Evolutionary conservation across 495 filamentous ascomycete genomes (phyloP), one percentile per base, ranked within the genome.

Genomic region (Aspergillus nanangensis): DNA sequence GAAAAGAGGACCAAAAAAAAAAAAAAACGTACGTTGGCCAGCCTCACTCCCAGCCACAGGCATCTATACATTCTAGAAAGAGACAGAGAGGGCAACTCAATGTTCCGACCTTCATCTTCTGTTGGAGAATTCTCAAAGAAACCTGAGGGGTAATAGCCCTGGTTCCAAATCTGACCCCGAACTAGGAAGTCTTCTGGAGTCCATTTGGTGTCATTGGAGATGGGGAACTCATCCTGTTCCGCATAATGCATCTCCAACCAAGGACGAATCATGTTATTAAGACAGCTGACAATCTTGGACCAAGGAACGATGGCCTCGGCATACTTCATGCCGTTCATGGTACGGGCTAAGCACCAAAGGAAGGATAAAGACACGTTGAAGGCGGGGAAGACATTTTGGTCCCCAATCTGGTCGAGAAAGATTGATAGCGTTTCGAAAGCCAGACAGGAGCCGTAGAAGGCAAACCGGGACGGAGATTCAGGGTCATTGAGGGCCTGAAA

Each of bases 131-230:
- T 75, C 3, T 72, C 60, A 55, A 95, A 95, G 74, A 84, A 96
- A 2, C 68, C 60, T 1, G 68, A 50, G 0, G 88, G 87, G 44
- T 82, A 93, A 45, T 90, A 87, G 8, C 65, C 57, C 33, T 81
- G 74, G 3, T 77, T 78, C 81, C 84, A 95, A 3, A 83, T 56
- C 15, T 91, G 76, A 0, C 91, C 93, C 4, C 85, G 78, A 44
- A 95, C 80, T 0, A 82, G 70, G 48, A 81, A 96, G 51, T 98
- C 93, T 50, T 96, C 93, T 0, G 88, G 83, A 0, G 96, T 59
- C 4, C 88, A 88, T n/a, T 77, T 69, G 7, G 56, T 67, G 33
- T 81, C 75, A 2, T 80, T 70, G 5, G 72, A 58, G 36, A 58
- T 50, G 1, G 79, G 83, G 37, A 87, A 85, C 0, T 52, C 51